phyloP scores from a whole-genome alignment of 2,329 filamentous ascomycete genomes.

The Aspergillus fumigatus region DNA sequence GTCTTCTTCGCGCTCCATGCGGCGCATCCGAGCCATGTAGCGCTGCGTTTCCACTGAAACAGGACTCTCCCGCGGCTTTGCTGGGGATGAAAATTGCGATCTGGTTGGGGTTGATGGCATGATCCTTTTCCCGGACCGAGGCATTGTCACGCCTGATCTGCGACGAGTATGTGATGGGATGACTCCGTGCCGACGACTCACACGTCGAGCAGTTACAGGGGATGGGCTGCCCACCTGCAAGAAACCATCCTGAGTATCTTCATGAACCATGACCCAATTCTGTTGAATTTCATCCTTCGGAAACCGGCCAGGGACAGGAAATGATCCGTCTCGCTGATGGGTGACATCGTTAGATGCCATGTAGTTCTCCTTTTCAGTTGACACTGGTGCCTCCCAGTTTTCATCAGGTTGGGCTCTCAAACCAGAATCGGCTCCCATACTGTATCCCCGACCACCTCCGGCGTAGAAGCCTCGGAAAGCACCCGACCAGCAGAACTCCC shows the following conservation, averaged over 20 bases:
- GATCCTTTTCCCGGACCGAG: conserved; percentile 21
- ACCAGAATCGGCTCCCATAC: conserved; percentile 39
- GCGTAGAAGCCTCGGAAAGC: conserved; percentile 83
- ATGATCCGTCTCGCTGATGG: conserved; percentile 22
- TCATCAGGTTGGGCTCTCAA: conserved; percentile 16
- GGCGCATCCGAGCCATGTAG: conserved; percentile 65
- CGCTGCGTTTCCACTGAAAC: conserved; percentile 61
- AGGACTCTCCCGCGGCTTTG: conserved; percentile 28
- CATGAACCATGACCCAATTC: conserved; percentile 66
- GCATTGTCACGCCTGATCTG: conserved; percentile 20
- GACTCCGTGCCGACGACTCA: conserved; percentile 16
- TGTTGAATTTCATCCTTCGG: conserved; percentile 52
- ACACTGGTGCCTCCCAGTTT: conserved; percentile 25
- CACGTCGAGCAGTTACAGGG: conserved; percentile 17
- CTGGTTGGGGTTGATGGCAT: conserved; percentile 21
- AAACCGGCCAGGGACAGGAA: conserved; percentile 52
- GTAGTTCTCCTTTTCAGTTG: conserved; percentile 23
- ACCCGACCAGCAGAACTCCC: conserved; percentile 70
- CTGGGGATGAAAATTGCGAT: conserved; percentile 21
- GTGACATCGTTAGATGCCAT: conserved; percentile 8
- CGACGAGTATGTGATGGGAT: conserved; percentile 22
- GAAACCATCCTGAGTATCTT: conserved; percentile 16
- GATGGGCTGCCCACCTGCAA: conserved; percentile 11
- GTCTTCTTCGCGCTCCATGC: conserved; percentile 74
- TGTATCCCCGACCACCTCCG: conserved; percentile 71